These are phyloP conservation scores for Leccinum subtestaceum DNA, from an alignment of 768 basidiomycete species.

Conservation along the genomic window DNA sequence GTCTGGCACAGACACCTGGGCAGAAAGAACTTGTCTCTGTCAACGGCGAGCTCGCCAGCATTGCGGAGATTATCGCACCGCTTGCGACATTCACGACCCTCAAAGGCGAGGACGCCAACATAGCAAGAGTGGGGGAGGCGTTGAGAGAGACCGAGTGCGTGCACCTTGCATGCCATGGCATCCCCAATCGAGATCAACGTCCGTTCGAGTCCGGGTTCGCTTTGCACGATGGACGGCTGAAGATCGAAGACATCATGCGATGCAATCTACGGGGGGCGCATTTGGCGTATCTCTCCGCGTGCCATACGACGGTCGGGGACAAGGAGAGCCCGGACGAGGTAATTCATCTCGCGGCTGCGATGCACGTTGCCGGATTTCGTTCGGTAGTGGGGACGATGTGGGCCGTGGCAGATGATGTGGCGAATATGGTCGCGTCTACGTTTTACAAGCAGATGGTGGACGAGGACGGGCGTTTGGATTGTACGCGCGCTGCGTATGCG, in stretches of 20 bases:
- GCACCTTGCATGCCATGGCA: constrained; percentile 27
- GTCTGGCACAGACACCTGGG: neutral
- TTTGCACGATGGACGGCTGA: neutral
- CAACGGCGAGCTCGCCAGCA: neutral
- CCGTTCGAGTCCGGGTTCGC: constrained; percentile 20
- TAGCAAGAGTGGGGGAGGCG: neutral
- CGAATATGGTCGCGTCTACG: neutral
- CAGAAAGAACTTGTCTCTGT: neutral
- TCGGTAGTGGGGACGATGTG: neutral
- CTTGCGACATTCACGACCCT: neutral
- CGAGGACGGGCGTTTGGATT: neutral
- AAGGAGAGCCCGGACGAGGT: constrained; percentile 1
- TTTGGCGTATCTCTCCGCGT: constrained; percentile 23
- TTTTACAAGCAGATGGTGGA: constrained; percentile 7
- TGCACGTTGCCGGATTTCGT: constrained; percentile 16
- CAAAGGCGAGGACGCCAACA: neutral
- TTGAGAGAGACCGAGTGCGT: constrained; percentile 12
- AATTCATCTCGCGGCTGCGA: constrained; percentile 26
- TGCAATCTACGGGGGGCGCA: constrained; percentile 1
- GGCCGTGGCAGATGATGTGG: neutral
- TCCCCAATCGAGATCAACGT: neutral
- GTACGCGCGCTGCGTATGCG: constrained; percentile 6
- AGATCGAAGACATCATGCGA: constrained; percentile 10
- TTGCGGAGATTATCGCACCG: neutral
- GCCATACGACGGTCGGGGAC: constrained; percentile 24